These are phyloP conservation scores for Gonapodya sp. DNA, from an alignment of 192 early-diverging fungal genomes.

Conservation along the genomic window DNA sequence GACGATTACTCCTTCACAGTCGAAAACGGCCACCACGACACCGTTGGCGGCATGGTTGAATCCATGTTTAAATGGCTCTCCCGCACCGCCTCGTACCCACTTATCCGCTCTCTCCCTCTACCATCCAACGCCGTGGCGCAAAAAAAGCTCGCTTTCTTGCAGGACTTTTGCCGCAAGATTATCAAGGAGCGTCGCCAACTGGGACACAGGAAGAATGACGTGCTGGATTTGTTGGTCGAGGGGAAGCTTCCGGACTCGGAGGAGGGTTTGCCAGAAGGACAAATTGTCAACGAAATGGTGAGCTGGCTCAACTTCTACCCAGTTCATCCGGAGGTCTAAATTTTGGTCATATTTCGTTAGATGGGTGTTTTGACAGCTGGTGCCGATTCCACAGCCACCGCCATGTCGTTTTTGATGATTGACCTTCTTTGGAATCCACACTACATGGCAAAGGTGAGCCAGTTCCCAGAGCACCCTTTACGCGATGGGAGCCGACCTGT, in stretches of 20 bases:
- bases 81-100: background rate
- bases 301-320: background rate
- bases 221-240: background rate
- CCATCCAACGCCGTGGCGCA: background rate
- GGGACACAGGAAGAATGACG: background rate
- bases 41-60: conserved; percentile 5
- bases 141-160: background rate
- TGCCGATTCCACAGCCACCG: conserved; percentile 3
- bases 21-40: background rate
- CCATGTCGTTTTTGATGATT: conserved; percentile 7
- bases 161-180: conserved; percentile 2
- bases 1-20: background rate
- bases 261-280: background rate
- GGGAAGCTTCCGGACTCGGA: background rate
- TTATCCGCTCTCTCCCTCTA: background rate
- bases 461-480: too few relatives aligned
- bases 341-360: background rate
- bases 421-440: background rate
- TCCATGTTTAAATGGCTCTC: conserved; percentile 3
- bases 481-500: too few relatives aligned
- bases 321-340: background rate
- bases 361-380: background rate
- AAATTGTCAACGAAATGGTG: conserved; percentile 6
- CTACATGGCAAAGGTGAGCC: background rate
- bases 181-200: conserved; percentile 7